Percentiles rank a stretch among this genome's conserved stretches.
Evolutionary conservation across 805 yeast species (phyloP).

Genomic region (Zygosaccharomyces bisporus): DNA sequence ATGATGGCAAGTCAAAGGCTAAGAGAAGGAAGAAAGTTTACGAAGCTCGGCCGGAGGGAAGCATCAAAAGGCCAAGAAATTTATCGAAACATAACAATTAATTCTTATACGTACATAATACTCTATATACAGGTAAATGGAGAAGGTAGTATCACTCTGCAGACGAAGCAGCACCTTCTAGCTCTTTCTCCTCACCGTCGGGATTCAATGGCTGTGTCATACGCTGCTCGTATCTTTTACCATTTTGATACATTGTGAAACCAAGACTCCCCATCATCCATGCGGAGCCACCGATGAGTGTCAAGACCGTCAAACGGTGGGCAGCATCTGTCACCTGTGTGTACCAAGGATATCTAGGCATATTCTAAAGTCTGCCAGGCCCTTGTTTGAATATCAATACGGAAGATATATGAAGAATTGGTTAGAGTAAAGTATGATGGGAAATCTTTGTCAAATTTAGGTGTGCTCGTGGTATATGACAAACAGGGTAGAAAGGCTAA

Average conservation of each 20-base stretch:
- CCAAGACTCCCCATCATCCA: conserved; percentile 52
- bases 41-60: background rate
- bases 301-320: conserved; percentile 68
- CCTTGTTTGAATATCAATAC: too few species aligned
- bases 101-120: background rate
- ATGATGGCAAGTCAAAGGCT: conserved; percentile 37
- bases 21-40: conserved; percentile 19
- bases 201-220: conserved; percentile 30
- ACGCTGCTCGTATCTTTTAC: conserved; percentile 48
- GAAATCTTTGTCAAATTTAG: too few species aligned
- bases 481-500: too few species aligned
- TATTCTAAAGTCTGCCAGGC: conserved; percentile 19
- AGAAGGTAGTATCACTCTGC: conserved; percentile 11
- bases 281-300: conserved; percentile 55
- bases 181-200: conserved; percentile 15
- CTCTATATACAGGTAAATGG: conserved; percentile 1
- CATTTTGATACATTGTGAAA: conserved; percentile 50
- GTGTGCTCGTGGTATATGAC: too few species aligned
- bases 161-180: conserved; percentile 21
- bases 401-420: too few species aligned
- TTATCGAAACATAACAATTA: conserved; percentile 3
- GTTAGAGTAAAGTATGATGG: too few species aligned
- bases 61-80: conserved; percentile 2
- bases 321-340: conserved; percentile 65
- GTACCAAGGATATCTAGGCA: conserved; percentile 68